Base-by-base conservation (phyloP, 2,329 filamentous ascomycete genomes). In the Pseudocercospora vitis region DNA sequence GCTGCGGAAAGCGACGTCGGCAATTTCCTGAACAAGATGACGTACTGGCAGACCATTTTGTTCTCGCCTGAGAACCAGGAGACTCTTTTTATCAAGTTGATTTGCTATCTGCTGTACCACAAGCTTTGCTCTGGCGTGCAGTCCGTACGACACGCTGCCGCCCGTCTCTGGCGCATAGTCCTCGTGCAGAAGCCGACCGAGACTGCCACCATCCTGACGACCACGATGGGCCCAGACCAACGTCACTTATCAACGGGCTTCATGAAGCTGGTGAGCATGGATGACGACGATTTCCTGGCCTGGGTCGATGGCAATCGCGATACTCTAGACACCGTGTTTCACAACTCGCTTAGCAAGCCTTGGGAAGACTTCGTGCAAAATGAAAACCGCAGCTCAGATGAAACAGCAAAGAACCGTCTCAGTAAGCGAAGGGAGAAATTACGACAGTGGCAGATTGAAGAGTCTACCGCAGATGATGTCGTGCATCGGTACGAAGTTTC, bases 1-100 rank as follows among this genome's bases (percentile, higher is more conserved):
- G 77, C 83, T 49, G 78, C 80, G 2, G 81, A 87, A 53, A 69
- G 73, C 5, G 85, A 89, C 44, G 83, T 85, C 0, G 79, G 87
- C 21, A 76, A 80, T 0, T 90, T 95, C 53, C 82, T 99, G 71
- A 81, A 89, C 55, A 92, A 91, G 67, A 83, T 99, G 64, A 84
- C 89, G 0, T 97, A 96, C 70, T 99, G 94, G 94, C 94, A 97
- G 69, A 91, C 89, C 16, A 88, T 96, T 14, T 84, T 99, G 12
- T 76, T 99, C 12, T 86, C 85, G 2, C 84, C 86, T 3, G 83
- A 94, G 12, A 87, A 88, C 2, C 78, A 82, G 5, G 90, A 96
- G 39, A 83, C 88, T n/a, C 85, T 89, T 7, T 88, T 89, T 65
- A 81, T 96, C 65, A 87, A 87, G 59, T 79, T 96, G 28, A 82